A percentile compares a stretch with the other conserved stretches of the same genome.
Evolutionary conservation across 2,329 filamentous ascomycete species (phyloP).

Genomic region (Epichloe uncinata): DNA sequence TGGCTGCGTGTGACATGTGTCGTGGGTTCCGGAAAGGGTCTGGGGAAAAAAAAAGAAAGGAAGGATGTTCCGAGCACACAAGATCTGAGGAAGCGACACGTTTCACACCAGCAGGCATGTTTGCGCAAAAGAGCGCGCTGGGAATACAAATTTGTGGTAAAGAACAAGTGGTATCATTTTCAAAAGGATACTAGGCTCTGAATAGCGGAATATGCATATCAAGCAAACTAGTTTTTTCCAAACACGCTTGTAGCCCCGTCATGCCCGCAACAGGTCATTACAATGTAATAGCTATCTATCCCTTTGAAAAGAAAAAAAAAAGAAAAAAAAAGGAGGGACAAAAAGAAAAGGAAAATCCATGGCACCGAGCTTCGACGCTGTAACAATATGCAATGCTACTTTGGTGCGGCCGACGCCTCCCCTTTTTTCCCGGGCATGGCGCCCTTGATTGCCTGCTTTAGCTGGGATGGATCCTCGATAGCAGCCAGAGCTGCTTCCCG

Average conservation of each 20-base stretch:
- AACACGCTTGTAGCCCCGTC: neutral
- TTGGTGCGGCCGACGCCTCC: neutral
- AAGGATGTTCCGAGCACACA: neutral
- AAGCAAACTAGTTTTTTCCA: neutral
- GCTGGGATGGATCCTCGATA: conserved; percentile 33
- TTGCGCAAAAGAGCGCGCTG: no score
- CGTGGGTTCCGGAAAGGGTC: neutral
- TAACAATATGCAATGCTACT: neutral
- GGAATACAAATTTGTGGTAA: neutral
- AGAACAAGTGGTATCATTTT: neutral
- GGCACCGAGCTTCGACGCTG: neutral
- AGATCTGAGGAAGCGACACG: no score
- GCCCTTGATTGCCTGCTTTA: conserved; percentile 25
- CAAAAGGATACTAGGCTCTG: neutral
- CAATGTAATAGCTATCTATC: neutral
- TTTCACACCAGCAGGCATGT: no score
- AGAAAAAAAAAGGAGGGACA: no score
- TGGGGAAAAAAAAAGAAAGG: neutral
- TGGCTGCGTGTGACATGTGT: neutral
- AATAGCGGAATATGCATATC: neutral
- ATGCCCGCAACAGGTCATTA: neutral
- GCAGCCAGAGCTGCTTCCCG: conserved; percentile 38
- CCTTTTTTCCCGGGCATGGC: conserved; percentile 14
- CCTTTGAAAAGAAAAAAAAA: no score
- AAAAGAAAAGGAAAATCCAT: no score